Evolutionary conservation across 228 moss, liverwort and hornwort species (phyloP).

Genomic region (Sphagnum magellanicum): DNA sequence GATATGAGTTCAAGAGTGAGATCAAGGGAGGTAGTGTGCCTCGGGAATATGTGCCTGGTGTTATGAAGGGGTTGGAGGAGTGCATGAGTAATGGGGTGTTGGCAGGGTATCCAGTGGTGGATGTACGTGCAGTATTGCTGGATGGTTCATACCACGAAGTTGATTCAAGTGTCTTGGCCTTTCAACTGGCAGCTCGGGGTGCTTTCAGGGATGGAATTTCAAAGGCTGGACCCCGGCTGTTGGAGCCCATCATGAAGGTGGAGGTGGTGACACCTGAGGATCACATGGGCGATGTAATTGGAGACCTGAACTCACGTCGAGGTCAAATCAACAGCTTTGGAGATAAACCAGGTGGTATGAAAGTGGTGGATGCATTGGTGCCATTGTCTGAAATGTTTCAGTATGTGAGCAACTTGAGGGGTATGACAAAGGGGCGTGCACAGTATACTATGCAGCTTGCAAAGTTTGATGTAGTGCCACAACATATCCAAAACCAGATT

Average conservation of each 20-base stretch:
- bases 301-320: slow-evolving; percentile 86
- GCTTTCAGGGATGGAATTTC: slow-evolving; percentile 83
- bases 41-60: slow-evolving; percentile 94
- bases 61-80: slow-evolving; percentile 92
- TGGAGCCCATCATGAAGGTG: slow-evolving; percentile 82
- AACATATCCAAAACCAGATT: slow-evolving; percentile 73
- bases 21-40: slow-evolving; percentile 97
- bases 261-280: slow-evolving; percentile 98
- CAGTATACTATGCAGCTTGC: slow-evolving; percentile 94
- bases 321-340: slow-evolving; percentile 79
- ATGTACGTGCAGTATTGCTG: slow-evolving; percentile 79
- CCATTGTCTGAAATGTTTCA: slow-evolving; percentile 97
- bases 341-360: slow-evolving; percentile 95
- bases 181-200: slow-evolving; percentile 91
- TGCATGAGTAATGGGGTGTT: slow-evolving; percentile 96
- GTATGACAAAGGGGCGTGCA: slow-evolving; percentile 91
- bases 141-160: slow-evolving; percentile 93
- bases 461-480: slow-evolving; percentile 86
- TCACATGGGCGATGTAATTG: slow-evolving; percentile 97
- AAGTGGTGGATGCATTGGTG: slow-evolving; percentile 82
- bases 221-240: slow-evolving; percentile 76
- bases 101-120: slow-evolving; percentile 93
- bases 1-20: slow-evolving; percentile 98
- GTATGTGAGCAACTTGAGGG: slow-evolving; percentile 85
- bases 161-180: slow-evolving; percentile 90